Percentiles rank a stretch among this genome's conserved stretches.
Conservation (phyloP, 2,329 filamentous ascomycete genomes). For the Xylariaceae sp. region DNA sequence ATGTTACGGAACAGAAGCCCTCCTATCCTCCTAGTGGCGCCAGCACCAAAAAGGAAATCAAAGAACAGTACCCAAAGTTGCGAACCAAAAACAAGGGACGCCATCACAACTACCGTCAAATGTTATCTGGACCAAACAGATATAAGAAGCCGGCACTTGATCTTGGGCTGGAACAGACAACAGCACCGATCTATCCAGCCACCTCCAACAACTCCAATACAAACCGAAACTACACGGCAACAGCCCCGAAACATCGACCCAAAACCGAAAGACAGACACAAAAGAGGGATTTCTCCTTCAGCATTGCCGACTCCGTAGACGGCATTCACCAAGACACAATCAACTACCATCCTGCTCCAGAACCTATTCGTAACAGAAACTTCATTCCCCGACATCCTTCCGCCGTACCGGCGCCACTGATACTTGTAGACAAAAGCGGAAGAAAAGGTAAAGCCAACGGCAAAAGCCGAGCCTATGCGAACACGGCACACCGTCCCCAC, state of each 20-base stretch:
- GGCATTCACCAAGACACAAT: neutral
- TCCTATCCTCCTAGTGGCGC: neutral
- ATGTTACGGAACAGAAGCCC: neutral
- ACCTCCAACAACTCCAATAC: too few relatives aligned
- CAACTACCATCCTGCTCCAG: neutral
- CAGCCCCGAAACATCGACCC: neutral
- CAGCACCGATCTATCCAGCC: neutral
- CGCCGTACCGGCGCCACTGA: constrained; percentile 1
- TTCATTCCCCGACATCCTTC: neutral
- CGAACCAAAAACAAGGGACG: neutral
- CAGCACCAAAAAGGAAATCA: neutral
- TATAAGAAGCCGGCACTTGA: neutral
- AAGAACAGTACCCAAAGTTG: neutral
- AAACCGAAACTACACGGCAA: neutral
- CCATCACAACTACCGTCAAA: neutral
- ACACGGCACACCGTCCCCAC: neutral
- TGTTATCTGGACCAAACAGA: neutral
- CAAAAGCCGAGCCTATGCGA: neutral
- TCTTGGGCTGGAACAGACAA: neutral
- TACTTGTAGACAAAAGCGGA: neutral
- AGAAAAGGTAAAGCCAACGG: neutral
- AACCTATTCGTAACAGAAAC: neutral
- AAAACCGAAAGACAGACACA: neutral
- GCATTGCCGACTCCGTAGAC: neutral
- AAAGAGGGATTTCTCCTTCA: neutral